Base-by-base conservation (phyloP, 2,329 filamentous ascomycete genomes). In the Sphaceloma murrayae region DNA sequence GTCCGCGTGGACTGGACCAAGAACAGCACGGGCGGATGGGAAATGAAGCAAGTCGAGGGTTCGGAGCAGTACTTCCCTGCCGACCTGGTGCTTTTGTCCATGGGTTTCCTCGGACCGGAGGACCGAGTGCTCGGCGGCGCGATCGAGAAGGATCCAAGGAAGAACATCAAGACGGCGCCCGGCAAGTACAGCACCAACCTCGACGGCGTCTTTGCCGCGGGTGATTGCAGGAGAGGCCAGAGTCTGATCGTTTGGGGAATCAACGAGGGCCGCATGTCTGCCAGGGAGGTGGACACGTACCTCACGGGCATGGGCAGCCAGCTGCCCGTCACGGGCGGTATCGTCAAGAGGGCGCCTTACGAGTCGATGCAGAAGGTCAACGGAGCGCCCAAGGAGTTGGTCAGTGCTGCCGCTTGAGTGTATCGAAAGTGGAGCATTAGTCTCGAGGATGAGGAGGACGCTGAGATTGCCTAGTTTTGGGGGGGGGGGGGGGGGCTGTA, bases 181-280 rank as follows among this genome's bases (percentile, higher is more conserved):
- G 87, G 87, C 54, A 81, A 88, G 60, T 95, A 95, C 67, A 75
- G 75, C 58, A 95, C 89, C 58, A 95, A 89, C 61, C 64, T 94
- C 17, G 74, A 83, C 11, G 89, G 88, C 51, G 80, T 95, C 43
- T 95, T 94, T 63, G 87, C 89, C 49, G 89, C 89, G 49, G 89
- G 89, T 67, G 89, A 96, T 66, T 95, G 89, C 66, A 83, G 88
- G 49, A 82, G 89, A 59, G 89, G 89, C 46, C 89, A 96, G 68
- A 94, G 86, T 46, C 72, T 96, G 47, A 95, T 96, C 65, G 88
- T 96, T 53, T 96, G 88, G 86, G 89, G 88, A 62, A 96, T 96
- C 72, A 96, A 96, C 62, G 89, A 96, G 68, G 89, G 89, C 57
- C 84, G 89, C 56, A 85, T 91, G 69, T 82, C 83, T 56, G 89